Conservation (phyloP, 192 early-diverging fungal genomes). For the Rhizophagus sp. region DNA sequence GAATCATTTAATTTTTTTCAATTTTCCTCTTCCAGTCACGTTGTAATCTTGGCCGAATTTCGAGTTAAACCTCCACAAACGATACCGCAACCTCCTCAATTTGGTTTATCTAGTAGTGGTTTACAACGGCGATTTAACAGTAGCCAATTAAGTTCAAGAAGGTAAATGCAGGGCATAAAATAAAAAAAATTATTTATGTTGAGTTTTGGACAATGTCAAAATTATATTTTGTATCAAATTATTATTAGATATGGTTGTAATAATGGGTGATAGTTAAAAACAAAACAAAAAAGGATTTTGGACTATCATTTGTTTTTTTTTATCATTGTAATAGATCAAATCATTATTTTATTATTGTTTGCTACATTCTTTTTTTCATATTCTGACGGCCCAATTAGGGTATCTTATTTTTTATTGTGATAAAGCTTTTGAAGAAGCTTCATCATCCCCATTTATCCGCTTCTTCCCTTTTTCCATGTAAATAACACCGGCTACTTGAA, state of each 20-base stretch:
- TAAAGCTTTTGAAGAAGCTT: background rate
- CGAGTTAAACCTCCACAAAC: conserved; percentile 16
- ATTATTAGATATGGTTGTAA: conserved; percentile 3
- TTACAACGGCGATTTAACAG: background rate
- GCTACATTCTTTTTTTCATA: background rate
- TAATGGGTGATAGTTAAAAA: background rate
- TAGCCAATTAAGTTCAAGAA: background rate
- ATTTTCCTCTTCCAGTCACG: conserved; percentile 28
- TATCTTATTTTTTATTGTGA: conserved; percentile 14
- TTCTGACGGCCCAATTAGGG: background rate
- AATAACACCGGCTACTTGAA: conserved; percentile 7
- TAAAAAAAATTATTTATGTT: background rate
- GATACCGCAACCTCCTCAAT: conserved; percentile 21
- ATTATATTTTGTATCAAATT: background rate
- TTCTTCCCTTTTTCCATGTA: background rate
- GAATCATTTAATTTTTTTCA: background rate
- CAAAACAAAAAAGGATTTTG: background rate
- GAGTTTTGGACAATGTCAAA: conserved; percentile 15
- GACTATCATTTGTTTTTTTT: background rate
- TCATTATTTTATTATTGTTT: conserved; percentile 4
- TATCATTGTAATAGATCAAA: conserved; percentile 3
- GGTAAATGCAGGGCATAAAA: background rate
- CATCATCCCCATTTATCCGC: background rate
- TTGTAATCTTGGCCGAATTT: conserved; percentile 36
- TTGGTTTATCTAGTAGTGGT: background rate